phyloP scores from a whole-genome alignment of 2,329 filamentous ascomycete species.

The Paecilomyces niveus region DNA sequence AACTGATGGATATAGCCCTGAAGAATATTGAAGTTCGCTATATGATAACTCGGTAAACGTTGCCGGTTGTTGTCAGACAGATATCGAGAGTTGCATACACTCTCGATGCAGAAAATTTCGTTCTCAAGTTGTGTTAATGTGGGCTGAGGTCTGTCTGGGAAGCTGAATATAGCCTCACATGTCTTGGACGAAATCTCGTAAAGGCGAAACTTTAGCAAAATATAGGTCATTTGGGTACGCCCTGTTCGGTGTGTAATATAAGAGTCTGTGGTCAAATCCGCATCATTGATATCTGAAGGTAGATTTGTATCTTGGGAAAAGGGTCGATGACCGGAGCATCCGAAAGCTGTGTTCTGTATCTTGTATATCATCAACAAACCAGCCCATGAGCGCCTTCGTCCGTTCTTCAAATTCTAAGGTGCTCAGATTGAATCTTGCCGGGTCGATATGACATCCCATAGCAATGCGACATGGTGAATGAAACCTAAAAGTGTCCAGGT shows the following conservation, averaged over 20 bases:
- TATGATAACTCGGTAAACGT: conserved; percentile 25
- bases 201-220: conserved; percentile 31
- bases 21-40: conserved; percentile 34
- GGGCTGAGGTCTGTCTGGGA: conserved; percentile 13
- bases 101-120: conserved; percentile 23
- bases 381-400: conserved; percentile 32
- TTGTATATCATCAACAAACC: conserved; percentile 35
- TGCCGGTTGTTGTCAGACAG: conserved; percentile 15
- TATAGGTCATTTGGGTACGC: conserved; percentile 37
- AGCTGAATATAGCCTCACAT: conserved; percentile 26
- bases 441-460: conserved; percentile 37
- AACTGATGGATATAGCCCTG: conserved; percentile 34
- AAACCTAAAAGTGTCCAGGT: conserved; percentile 35
- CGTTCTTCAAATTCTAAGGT: conserved; percentile 32
- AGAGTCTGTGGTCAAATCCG: conserved; percentile 22
- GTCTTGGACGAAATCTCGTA: conserved; percentile 30
- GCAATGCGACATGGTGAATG: conserved; percentile 33
- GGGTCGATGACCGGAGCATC: conserved; percentile 24
- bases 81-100: conserved; percentile 24
- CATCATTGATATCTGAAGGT: conserved; percentile 30
- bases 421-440: conserved; percentile 26
- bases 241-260: conserved; percentile 12
- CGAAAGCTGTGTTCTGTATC: conserved; percentile 30
- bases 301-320: conserved; percentile 22
- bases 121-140: conserved; percentile 19